Evolutionary conservation across 2,329 filamentous ascomycete genomes (phyloP), one percentile per base, ranked within the genome.

Genomic region (Cladophialophora yegresii): DNA sequence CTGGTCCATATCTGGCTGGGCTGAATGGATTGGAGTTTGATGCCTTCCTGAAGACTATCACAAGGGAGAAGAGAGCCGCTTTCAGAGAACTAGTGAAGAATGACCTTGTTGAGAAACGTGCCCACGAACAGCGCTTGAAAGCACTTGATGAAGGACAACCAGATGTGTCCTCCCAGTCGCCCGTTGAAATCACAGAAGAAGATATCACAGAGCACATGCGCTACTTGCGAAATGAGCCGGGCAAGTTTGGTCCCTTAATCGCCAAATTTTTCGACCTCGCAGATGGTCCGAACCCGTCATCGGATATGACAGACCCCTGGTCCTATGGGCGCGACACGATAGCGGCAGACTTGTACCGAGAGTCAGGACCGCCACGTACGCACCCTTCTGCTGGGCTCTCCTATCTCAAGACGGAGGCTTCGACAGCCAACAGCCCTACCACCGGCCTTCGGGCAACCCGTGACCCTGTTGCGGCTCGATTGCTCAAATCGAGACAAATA

Each of bases 351-450:
- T 77, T 78, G 62, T 84, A 83, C 70, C 77, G 76, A 36, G 71
- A 74, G 33, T 73, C 73, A 30, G 83, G 82, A 2, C 84, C 84
- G 22, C 84, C 85, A 1, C 82, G 82, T 63, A 89, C 87, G 7
- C 87, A 89, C 74, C 87, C 87, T 2, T 87, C 84, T 3, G 87
- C 84, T 4, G 87, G 87, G 67, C 77, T 89, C 4, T 83, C 84
- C 13, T 89, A 89, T 72, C 76, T 84, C 2, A 82, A 84, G 55
- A 84, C 83, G 12, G 79, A 81, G 61, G 78, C 83, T 23, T 78
- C 83, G 71, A 75, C 85, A 51, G 77, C 81, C 69, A 89, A 88
- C 71, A 85, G 88, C 72, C 84, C 86, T 2, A 73, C 82, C 32
- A 83, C 83, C 69, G 87, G 87, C 3, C 87, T 87, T 9, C 86